Base-by-base conservation (phyloP, 805 yeast genomes). In the Metschnikowia drakensbergensis region DNA sequence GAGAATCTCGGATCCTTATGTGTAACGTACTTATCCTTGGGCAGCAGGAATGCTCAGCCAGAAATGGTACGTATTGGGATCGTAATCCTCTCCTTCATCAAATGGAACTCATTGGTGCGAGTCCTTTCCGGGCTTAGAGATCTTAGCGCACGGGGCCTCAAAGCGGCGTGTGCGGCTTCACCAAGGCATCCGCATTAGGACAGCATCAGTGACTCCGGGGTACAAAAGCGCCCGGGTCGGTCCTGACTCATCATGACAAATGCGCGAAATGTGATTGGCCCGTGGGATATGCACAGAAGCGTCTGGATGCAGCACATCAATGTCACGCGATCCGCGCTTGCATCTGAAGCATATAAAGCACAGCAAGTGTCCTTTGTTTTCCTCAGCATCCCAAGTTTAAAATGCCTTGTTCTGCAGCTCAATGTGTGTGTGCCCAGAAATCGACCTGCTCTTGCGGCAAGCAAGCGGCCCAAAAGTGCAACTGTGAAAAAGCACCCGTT, bases 401-500 rank as follows among this genome's bases (percentile, higher is more conserved):
- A 48, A 55, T 55, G 59, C 48, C 56, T 32, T 55, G 59, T 42
- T 63, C 76, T 50, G 68, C 76, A 59, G 57, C 72, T 54, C 65
- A 67, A 53, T 81, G 85, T 64, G 74, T 77, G 59, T 81, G 85
- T 61, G 84, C 86, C 56, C 63, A 75, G 52, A 79, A 77, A 54
- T 83, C 85, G 54, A 79, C 80, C 54, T 81, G 86, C 68, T 80
- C 86, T 25, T 81, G 86, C 65, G 83, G 83, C 17, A 72, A 76
- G 48, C 74, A 74, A 54, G 81, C 85, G 33, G 86, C 85, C 48
- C 73, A 76, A 59, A 65, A 77, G 52, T 81, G 86, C 63, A 71
- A 65, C 66, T 81, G 86, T 68, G 66, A 69, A 47, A 74, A 72
- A 60, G 77, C 85, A 40, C 55, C 74, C 25, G 63, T 58, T 42